Percentiles rank a stretch among this genome's conserved stretches.
These are phyloP conservation scores for Pelagophyceae sp. DNA, from an alignment of 352 stramenopile species.

Conservation along the genomic window DNA sequence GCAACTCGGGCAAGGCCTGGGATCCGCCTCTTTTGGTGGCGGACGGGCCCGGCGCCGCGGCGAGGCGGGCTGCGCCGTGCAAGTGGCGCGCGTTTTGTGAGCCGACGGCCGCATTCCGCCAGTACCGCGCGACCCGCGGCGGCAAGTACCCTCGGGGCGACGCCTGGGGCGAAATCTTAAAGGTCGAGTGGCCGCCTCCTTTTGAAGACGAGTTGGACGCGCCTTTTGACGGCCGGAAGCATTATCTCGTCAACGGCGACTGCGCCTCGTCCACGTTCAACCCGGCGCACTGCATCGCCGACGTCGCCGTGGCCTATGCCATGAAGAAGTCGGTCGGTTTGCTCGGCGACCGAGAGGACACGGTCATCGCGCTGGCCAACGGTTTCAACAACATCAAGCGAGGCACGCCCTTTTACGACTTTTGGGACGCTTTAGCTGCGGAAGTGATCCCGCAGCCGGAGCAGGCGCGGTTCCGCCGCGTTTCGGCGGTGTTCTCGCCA, in stretches of 20 bases:
- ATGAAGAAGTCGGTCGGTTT: not conserved
- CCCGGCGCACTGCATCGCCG: not conserved
- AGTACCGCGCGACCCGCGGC: not conserved
- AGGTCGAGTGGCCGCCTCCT: not conserved
- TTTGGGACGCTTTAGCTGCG: not conserved
- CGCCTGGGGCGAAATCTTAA: not conserved
- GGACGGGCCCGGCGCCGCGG: not conserved
- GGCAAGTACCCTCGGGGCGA: not conserved
- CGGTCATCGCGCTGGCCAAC: not conserved
- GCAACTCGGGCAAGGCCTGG: not conserved
- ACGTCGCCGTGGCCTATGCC: not conserved
- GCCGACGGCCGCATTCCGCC: not conserved
- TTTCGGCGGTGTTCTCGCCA: not conserved
- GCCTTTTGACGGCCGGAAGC: not conserved
- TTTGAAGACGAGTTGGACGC: not conserved
- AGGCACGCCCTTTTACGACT: not conserved
- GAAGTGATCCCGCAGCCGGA: not conserved
- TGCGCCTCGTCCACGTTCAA: not conserved
- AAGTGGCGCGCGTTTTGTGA: not conserved
- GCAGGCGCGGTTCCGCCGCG: not conserved
- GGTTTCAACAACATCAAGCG: not conserved
- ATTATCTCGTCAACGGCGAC: constrained; percentile 1
- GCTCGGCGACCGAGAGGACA: not conserved
- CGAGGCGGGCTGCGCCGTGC: not conserved
- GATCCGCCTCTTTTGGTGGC: not conserved